Conservation (phyloP, 1,139 yeast genomes). For the Eremothecium sinecaudum region DNA sequence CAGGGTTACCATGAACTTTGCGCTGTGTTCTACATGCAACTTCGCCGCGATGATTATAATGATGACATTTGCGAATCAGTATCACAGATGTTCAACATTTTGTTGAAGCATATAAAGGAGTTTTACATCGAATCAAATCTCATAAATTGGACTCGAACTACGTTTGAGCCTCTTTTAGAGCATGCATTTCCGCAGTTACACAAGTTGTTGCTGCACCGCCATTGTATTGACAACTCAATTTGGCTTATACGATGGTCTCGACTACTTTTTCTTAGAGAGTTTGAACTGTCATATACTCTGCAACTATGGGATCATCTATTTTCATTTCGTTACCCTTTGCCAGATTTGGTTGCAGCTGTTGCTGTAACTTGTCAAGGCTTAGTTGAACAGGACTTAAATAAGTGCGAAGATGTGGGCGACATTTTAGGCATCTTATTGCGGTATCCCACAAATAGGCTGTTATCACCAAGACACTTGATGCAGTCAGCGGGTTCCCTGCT, state of each 20-base stretch:
- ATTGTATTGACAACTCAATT: conserved; percentile 49
- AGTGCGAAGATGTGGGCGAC: conserved; percentile 53
- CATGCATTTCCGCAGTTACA: conserved; percentile 34
- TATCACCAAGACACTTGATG: conserved; percentile 22
- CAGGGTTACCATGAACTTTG: conserved; percentile 66
- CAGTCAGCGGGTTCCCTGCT: too few relatives aligned
- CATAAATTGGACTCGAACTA: conserved; percentile 30
- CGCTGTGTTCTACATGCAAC: conserved; percentile 47
- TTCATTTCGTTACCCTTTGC: conserved; percentile 28
- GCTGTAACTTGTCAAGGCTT: conserved; percentile 44
- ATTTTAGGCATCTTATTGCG: conserved; percentile 49
- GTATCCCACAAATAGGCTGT: conserved; percentile 37
- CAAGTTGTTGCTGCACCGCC: conserved; percentile 40
- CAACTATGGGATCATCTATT: conserved; percentile 51
- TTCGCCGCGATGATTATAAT: conserved; percentile 25
- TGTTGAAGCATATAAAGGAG: conserved; percentile 12
- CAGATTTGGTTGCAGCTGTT: conserved; percentile 42
- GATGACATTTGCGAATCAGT: conserved; percentile 1
- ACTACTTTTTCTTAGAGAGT: conserved; percentile 47
- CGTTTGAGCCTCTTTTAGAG: conserved; percentile 42
- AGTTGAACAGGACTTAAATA: conserved; percentile 38
- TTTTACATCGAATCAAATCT: conserved; percentile 30
- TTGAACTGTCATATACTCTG: conserved; percentile 41
- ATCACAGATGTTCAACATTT: conserved; percentile 19
- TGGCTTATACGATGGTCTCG: conserved; percentile 64